These are phyloP conservation scores for Globisporangium nagaii DNA, from an alignment of 352 stramenopile species.

Conservation along the genomic window DNA sequence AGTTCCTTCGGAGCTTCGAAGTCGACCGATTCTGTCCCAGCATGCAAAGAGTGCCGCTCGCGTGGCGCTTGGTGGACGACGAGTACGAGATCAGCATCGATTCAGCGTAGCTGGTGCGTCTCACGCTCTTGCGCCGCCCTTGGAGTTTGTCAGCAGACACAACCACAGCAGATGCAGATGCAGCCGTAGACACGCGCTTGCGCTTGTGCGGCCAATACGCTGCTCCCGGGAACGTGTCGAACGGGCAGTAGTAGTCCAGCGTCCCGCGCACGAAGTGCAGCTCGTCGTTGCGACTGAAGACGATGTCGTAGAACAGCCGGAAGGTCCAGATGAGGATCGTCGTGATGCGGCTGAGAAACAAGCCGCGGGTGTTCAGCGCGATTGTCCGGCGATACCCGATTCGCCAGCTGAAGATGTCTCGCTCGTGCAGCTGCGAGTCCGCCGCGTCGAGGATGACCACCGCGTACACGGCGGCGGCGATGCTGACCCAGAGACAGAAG, in stretches of 20 bases:
- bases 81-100: slow-evolving; percentile 2
- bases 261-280: slow-evolving; percentile 29
- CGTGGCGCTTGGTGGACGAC: background rate
- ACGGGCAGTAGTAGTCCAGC: slow-evolving; percentile 37
- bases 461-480: slow-evolving; percentile 23
- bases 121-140: background rate
- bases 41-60: background rate
- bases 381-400: too few species aligned
- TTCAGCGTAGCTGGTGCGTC: background rate
- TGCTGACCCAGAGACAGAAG: slow-evolving; percentile 13
- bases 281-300: slow-evolving; percentile 24
- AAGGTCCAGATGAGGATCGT: slow-evolving; percentile 35
- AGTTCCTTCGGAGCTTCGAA: background rate
- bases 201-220: background rate
- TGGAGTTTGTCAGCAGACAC: background rate
- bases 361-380: slow-evolving; percentile 23
- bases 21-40: background rate
- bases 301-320: slow-evolving; percentile 26
- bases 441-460: slow-evolving; percentile 19
- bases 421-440: slow-evolving; percentile 18
- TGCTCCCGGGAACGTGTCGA: slow-evolving; percentile 33
- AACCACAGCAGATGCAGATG: background rate
- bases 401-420: slow-evolving; percentile 20
- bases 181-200: too few species aligned
- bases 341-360: slow-evolving; percentile 34